These are phyloP conservation scores for Ananas comosus DNA, from an alignment of 176 grass and related monocot species.

Conservation along the genomic window DNA sequence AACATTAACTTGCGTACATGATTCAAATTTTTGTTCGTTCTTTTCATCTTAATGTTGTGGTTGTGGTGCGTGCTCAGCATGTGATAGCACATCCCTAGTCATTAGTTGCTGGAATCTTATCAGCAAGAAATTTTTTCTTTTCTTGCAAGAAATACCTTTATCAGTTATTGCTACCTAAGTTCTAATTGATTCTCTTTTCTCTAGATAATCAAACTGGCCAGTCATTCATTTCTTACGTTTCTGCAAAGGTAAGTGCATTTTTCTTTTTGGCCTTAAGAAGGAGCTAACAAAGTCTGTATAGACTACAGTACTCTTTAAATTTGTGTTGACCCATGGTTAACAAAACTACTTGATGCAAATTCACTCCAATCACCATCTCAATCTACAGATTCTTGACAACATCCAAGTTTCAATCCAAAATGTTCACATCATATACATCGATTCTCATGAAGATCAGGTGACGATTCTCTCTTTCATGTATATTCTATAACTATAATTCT, in stretches of 20 bases:
- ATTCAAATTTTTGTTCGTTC: too few relatives aligned
- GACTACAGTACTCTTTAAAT: conserved; percentile 18
- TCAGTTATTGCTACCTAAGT: conserved; percentile 1
- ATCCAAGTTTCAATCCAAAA: conserved; percentile 89
- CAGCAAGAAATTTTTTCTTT: not conserved
- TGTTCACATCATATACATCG: conserved; percentile 76
- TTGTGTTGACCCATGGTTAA: conserved; percentile 15
- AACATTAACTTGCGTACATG: not conserved
- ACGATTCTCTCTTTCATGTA: conserved; percentile 3
- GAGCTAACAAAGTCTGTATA: conserved; percentile 1
- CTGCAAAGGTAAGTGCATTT: conserved; percentile 68
- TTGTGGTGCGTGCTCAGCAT: too few relatives aligned
- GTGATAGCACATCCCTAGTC: too few relatives aligned
- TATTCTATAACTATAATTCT: conserved; percentile 7
- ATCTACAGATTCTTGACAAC: conserved; percentile 77
- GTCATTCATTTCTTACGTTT: conserved; percentile 94
- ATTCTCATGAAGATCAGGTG: conserved; percentile 60
- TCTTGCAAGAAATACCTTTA: not conserved
- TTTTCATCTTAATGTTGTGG: too few relatives aligned
- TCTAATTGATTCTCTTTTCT: conserved; percentile 31
- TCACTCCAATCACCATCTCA: conserved; percentile 3
- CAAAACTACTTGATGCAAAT: conserved; percentile 17
- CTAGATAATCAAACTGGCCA: conserved; percentile 92
- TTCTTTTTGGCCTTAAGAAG: not conserved
- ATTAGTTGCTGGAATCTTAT: too few relatives aligned